A percentile compares a stretch with the other conserved stretches of the same genome.
phyloP scores from a whole-genome alignment of 2,329 filamentous ascomycete species.

The Aspergillus pseudotamarii region DNA sequence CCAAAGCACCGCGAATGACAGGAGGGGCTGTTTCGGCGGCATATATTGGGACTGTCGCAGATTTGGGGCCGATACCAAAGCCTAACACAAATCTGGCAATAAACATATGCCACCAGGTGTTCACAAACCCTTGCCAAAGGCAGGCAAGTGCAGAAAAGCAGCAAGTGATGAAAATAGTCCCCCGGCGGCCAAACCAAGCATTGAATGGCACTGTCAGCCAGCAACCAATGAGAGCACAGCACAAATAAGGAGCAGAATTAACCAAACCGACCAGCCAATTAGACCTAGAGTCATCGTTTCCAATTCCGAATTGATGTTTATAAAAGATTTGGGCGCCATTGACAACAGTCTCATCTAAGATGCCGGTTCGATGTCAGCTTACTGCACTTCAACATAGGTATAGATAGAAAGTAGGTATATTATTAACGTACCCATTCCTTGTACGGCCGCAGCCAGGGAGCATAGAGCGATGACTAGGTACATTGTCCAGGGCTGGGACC shows the following conservation, averaged over 20 bases:
- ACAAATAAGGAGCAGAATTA: conserved; percentile 62
- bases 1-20: conserved; percentile 70
- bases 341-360: conserved; percentile 67
- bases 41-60: conserved; percentile 74
- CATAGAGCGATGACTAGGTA: conserved; percentile 69
- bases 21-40: conserved; percentile 74
- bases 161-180: conserved; percentile 76
- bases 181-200: conserved; percentile 68
- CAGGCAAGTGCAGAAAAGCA: conserved; percentile 63
- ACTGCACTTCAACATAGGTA: neutral
- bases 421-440: conserved; percentile 51
- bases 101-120: conserved; percentile 73
- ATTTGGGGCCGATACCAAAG: conserved; percentile 76
- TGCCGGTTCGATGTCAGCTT: neutral
- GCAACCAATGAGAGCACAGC: conserved; percentile 69
- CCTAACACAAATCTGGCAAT: conserved; percentile 72
- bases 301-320: conserved; percentile 63
- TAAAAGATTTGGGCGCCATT: conserved; percentile 71
- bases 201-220: conserved; percentile 77
- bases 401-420: neutral
- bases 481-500: conserved; percentile 68
- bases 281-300: conserved; percentile 44
- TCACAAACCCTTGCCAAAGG: conserved; percentile 65
- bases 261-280: conserved; percentile 51
- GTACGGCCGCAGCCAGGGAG: conserved; percentile 69